Base-by-base conservation (phyloP, 495 filamentous ascomycete species). In the Hypoxylon subgilvum region DNA sequence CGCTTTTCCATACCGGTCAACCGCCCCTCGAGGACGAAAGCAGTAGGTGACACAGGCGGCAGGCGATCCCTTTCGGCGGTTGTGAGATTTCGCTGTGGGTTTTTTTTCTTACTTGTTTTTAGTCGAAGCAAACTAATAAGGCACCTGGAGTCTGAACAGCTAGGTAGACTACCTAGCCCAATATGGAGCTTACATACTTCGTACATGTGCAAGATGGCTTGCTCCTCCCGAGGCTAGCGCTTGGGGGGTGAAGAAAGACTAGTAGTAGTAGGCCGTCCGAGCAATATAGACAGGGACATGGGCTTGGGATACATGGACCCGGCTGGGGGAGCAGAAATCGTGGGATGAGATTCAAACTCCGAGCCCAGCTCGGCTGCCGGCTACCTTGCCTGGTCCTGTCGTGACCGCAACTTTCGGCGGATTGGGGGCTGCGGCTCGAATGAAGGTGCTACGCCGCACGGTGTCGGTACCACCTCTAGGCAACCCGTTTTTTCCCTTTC, bases 11-110 rank as follows among this genome's bases (percentile, higher is more conserved):
- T 30, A 38, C 48, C 53, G 61, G 49, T 52, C 52, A 54, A 35
- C 39, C 17, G 31, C 9, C 12, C 13, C 25, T 53, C 49, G 25
- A 22, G 42, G 44, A 50, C 53, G 2, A 47, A 59, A 54, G 38
- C 2, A 55, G 61, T 17, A 64, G 61, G 61, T 59, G 49, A 32
- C 50, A 64, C 61, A 54, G 23, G 25, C 50, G 54, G 35, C 23
- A 42, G 41, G 35, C 16, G n/a, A 16, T 40, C 44, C 30, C 42
- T 43, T 49, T 43, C 23, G 25, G 43, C 9, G 36, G 1, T 25
- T 9, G 14, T 7, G 35, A 35, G 43, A 16, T 6, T 36, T 23
- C 22, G 10, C 6, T 34, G 31, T 30, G 27, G 27, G 5, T 30
- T 30, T 30, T 34, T 36, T 13, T 35, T 48, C 14, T 38, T n/a